phyloP scores from a whole-genome alignment of 495 filamentous ascomycete genomes.

The Aspergillus sclerotiicarbonarius region DNA sequence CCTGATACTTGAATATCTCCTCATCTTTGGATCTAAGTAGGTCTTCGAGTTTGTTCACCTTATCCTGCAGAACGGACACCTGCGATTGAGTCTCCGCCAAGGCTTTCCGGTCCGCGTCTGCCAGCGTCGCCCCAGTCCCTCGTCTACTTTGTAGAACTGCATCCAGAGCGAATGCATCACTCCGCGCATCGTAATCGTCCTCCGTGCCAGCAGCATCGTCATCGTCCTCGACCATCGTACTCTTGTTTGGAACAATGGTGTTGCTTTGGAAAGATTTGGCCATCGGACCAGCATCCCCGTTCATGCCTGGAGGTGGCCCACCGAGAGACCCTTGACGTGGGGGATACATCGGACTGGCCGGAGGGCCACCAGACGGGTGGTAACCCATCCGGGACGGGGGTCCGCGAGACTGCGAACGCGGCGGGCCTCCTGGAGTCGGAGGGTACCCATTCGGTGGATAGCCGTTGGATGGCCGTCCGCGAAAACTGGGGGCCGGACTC shows the following conservation, averaged over 20 bases:
- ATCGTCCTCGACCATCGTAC: constrained; percentile 97
- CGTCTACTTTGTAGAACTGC: constrained; percentile 54
- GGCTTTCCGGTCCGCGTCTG: constrained; percentile 67
- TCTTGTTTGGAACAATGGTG: constrained; percentile 95
- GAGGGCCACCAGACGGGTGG: constrained; percentile 40
- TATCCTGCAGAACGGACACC: constrained; percentile 69
- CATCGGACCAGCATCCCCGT: constrained; percentile 57
- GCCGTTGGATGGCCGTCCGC: constrained; percentile 55
- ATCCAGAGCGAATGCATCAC: constrained; percentile 64
- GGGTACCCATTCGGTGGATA: constrained; percentile 42
- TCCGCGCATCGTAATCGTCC: constrained; percentile 62
- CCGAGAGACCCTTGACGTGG: constrained; percentile 47
- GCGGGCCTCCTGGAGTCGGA: constrained; percentile 36
- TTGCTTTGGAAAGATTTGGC: constrained; percentile 93
- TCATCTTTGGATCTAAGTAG: constrained; percentile 56
- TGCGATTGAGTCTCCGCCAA: constrained; percentile 76
- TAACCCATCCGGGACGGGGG: constrained; percentile 39
- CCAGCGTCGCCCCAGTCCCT: constrained; percentile 48
- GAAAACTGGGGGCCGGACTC: constrained; percentile 62
- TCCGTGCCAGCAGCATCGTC: constrained; percentile 62
- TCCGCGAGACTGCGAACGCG: constrained; percentile 43
- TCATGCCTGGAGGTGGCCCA: constrained; percentile 39
- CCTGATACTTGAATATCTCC: constrained; percentile 48
- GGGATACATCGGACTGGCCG: constrained; percentile 40
- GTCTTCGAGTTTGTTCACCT: constrained; percentile 68